Evolutionary conservation across 1,284 basidiomycete genomes (phyloP), one percentile per base, ranked within the genome.

Genomic region (Rhodotorula sp.): DNA sequence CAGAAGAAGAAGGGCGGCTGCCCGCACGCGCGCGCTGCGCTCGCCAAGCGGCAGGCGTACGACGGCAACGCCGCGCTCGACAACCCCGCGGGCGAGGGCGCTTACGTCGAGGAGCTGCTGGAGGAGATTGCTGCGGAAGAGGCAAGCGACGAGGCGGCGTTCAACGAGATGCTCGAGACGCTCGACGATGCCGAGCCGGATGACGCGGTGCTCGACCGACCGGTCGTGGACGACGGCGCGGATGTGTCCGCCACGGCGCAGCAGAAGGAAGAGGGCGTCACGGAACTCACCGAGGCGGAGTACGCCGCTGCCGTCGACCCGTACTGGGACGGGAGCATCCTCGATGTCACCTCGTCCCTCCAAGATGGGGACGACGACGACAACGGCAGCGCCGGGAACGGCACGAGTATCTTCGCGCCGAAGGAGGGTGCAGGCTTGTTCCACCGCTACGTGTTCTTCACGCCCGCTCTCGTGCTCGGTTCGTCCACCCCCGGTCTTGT

Each of bases 381-480:
- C 34, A 29, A 46, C 32, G 51, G 64, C n/a, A 56, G 34, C 34
- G 41, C 34, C 22, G 46, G 61, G n/a, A 74, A 76, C 41, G 61
- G 60, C 22, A 76, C 73, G 22, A 73, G 67, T 63, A 76, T 76
- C 64, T 76, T 76, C 57, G 54, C 57, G 39, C 63, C 66, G 29
- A 50, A 64, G 51, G 57, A 57, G 9, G 48, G 50, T 7, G 44
- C 37, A 29, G 75, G 75, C 0, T 34, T 76, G 22, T 58, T 76
- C 25, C 70, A 75, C 53, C 73, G 75, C 29, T 76, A 76, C 54
- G 67, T 71, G 27, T 71, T 76, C 41, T 73, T 76, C 65, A 69
- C 73, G 1, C 73, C 75, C 5, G 61, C 66, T 39, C 41, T 76
- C 29, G 62, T 76, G 50, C 64, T 76, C 37, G 44, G 73, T 72